Conservation (phyloP, 2,329 filamentous ascomycete species). For the Xylariaceae sp. region DNA sequence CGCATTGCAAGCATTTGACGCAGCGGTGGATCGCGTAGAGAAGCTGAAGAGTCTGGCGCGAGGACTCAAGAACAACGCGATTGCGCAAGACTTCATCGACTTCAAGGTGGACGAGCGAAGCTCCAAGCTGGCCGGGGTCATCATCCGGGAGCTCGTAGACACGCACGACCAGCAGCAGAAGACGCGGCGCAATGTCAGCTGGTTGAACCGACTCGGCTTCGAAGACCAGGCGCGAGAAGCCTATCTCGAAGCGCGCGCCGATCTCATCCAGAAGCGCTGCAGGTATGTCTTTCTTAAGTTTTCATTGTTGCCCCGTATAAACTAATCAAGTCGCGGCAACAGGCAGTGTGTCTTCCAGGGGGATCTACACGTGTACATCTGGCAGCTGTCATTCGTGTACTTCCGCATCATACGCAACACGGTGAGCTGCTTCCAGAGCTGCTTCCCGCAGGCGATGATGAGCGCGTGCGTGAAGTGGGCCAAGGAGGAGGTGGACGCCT, state of each 20-base stretch:
- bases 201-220: slow-evolving; percentile 82
- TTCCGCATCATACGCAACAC: slow-evolving; percentile 95
- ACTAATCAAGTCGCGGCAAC: slow-evolving; percentile 19
- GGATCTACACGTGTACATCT: slow-evolving; percentile 87
- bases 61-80: slow-evolving; percentile 76
- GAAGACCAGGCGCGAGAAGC: slow-evolving; percentile 85
- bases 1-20: slow-evolving; percentile 82
- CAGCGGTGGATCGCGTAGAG: slow-evolving; percentile 78
- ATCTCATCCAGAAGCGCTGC: slow-evolving; percentile 74
- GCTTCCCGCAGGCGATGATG: slow-evolving; percentile 83
- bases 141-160: slow-evolving; percentile 73
- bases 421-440: slow-evolving; percentile 79
- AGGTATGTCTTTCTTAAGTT: slow-evolving; percentile 54
- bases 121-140: slow-evolving; percentile 67
- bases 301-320: background rate
- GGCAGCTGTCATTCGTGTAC: slow-evolving; percentile 91
- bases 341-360: slow-evolving; percentile 96
- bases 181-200: slow-evolving; percentile 76
- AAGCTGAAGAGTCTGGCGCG: slow-evolving; percentile 76
- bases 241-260: slow-evolving; percentile 75
- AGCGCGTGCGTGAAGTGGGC: slow-evolving; percentile 97
- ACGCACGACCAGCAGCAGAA: slow-evolving; percentile 72
- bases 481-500: slow-evolving; percentile 89
- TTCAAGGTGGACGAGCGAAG: slow-evolving; percentile 87
- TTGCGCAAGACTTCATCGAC: slow-evolving; percentile 88